Conservation (phyloP, 768 basidiomycete species). For the Rossbeevera mucosa region DNA sequence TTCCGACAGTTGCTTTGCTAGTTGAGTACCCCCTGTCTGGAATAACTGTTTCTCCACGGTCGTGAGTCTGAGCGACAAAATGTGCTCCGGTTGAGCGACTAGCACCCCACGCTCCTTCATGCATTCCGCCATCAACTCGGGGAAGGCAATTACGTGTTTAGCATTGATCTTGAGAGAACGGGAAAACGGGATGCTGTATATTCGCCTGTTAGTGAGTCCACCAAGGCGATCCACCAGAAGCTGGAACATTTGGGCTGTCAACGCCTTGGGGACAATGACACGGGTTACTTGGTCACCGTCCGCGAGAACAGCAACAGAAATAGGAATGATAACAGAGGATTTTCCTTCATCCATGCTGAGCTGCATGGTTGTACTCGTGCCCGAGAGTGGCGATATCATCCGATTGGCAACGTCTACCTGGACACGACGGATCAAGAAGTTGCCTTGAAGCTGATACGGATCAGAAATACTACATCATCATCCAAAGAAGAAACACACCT, state of each 20-base stretch:
- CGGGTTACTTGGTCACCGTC: constrained; percentile 42
- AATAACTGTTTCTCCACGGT: constrained; percentile 35
- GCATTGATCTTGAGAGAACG: constrained; percentile 30
- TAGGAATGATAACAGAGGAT: constrained; percentile 44
- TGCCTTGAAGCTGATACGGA: constrained; percentile 37
- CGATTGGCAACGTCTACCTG: constrained; percentile 40
- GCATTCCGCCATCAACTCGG: constrained; percentile 36
- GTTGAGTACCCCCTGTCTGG: background rate
- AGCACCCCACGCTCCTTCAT: constrained; percentile 37
- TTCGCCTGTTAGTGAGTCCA: constrained; percentile 41
- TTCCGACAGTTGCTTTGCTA: constrained; percentile 21
- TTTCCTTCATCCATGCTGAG: constrained; percentile 62
- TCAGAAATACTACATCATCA: background rate
- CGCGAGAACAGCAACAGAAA: constrained; percentile 37
- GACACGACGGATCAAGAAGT: constrained; percentile 40
- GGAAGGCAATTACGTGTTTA: constrained; percentile 22
- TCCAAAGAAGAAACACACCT: constrained; percentile 24
- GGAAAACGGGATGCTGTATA: constrained; percentile 50
- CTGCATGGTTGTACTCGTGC: constrained; percentile 39
- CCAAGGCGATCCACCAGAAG: constrained; percentile 40
- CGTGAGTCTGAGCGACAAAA: constrained; percentile 48
- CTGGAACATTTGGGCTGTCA: constrained; percentile 46
- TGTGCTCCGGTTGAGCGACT: constrained; percentile 49
- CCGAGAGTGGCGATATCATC: constrained; percentile 41
- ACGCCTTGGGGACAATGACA: constrained; percentile 45